Conservation (phyloP, 768 basidiomycete genomes). For the Termitomyces sp. region DNA sequence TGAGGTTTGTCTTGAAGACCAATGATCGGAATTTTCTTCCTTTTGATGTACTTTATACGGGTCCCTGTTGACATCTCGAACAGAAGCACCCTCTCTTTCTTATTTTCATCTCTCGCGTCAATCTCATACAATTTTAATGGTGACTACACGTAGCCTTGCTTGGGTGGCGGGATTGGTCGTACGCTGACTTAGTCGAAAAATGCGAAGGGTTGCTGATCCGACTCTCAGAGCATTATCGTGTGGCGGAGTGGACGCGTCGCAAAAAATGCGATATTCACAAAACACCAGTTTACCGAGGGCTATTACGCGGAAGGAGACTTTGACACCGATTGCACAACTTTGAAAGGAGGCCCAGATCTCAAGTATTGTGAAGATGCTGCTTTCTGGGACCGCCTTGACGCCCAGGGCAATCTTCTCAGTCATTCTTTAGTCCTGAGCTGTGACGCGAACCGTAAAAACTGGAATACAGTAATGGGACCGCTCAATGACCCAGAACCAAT, state of each 20-base stretch:
- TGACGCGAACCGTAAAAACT: slow-evolving; percentile 49
- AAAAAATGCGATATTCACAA: slow-evolving; percentile 35
- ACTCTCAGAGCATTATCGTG: slow-evolving; percentile 33
- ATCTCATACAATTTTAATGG: slow-evolving; percentile 7
- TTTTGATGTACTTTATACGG: no score
- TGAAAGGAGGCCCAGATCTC: slow-evolving; percentile 31
- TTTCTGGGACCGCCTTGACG: slow-evolving; percentile 57
- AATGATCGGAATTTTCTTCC: no score
- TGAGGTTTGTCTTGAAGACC: no score
- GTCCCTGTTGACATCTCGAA: not conserved
- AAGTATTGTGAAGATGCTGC: slow-evolving; percentile 61
- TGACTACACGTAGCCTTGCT: slow-evolving; percentile 15
- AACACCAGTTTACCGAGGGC: slow-evolving; percentile 40
- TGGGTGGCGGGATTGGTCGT: slow-evolving; percentile 13
- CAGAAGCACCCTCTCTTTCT: not conserved
- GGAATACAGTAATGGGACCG: slow-evolving; percentile 81
- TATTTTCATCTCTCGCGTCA: not conserved
- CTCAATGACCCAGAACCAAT: slow-evolving; percentile 49
- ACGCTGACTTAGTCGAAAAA: not conserved
- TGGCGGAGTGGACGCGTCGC: slow-evolving; percentile 40
- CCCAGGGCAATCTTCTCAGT: slow-evolving; percentile 29
- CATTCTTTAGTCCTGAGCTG: slow-evolving; percentile 47
- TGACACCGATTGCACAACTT: slow-evolving; percentile 36
- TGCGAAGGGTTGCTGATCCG: not conserved
- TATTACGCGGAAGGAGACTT: slow-evolving; percentile 51